Base-by-base conservation (phyloP, 1,284 basidiomycete genomes). In the Sporisorium reilianum region DNA sequence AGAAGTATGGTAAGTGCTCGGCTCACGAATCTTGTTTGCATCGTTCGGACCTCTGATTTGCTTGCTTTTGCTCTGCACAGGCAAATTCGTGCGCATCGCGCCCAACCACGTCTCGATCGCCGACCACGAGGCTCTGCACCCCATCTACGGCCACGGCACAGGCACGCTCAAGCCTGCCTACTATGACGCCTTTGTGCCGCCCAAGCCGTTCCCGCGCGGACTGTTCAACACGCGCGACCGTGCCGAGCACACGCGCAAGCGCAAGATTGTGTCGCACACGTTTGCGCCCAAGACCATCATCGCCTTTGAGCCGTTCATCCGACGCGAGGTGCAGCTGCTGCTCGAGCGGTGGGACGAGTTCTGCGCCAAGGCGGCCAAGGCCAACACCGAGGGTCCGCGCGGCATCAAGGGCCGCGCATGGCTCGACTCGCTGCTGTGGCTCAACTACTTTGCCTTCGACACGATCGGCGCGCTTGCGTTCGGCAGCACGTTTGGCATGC, bases 151-250 rank as follows among this genome's bases (percentile, higher is more conserved):
- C 10, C 80, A 81, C 60, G 69, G 70, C 0, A 77, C 70, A 14
- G 77, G 77, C 2, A 80, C 80, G 12, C 65, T 77, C 32, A 80
- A 83, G 60, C 60, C 73, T 7, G 63, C 61, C 12, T 83, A 93
- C 85, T 94, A 95, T 85, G 93, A 93, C 65, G 91, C 91, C 7
- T 93, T 89, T 75, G 91, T 72, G 18, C 67, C 80, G 11, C 75
- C 81, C 46, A 53, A 90, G 10, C 77, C 77, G 9, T 78, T 80
- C 58, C 75, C 78, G 0, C 74, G 80, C 18, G 80, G 91, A 1
- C 87, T 94, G 36, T 94, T 95, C 89, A 94, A 93, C 86, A 94
- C 93, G 2, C 90, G 94, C 49, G 90, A 91, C 80, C 88, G 94
- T 49, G 84, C 86, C 6, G 92, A 94, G 75, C 94, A 97, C 85